Percentiles rank a stretch among this genome's conserved stretches.
These are phyloP conservation scores for Triglochin maritima DNA, from an alignment of 106 monocot genomes.

Conservation along the genomic window DNA sequence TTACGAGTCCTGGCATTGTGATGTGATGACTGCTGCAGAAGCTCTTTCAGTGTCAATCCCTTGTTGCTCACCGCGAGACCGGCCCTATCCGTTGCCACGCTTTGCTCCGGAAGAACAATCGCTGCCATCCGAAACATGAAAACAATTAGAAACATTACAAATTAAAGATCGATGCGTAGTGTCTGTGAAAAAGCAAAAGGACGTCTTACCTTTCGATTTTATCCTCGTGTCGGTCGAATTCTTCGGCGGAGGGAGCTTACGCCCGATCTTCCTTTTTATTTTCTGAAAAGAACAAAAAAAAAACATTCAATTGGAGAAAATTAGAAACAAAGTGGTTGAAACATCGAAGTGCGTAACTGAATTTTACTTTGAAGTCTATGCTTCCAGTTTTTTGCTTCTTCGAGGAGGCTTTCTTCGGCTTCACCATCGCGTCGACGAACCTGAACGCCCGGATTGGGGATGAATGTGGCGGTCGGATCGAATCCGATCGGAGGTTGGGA, in stretches of 20 bases:
- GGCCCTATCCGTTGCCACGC: constrained; percentile 44
- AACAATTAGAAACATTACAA: background rate
- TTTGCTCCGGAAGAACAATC: constrained; percentile 91
- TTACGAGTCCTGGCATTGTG: constrained; percentile 72
- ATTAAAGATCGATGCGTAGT: background rate
- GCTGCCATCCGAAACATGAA: constrained; percentile 23
- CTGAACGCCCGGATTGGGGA: too few relatives aligned
- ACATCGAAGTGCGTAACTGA: background rate
- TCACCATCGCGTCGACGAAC: constrained; percentile 24
- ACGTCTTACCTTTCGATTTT: constrained; percentile 60
- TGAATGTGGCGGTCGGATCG: too few relatives aligned
- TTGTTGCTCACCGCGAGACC: constrained; percentile 72
- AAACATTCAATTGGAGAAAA: background rate
- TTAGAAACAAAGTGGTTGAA: background rate
- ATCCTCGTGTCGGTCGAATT: constrained; percentile 65
- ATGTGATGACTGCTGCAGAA: constrained; percentile 86
- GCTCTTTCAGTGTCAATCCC: constrained; percentile 77
- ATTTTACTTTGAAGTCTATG: constrained; percentile 53
- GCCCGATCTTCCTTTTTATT: constrained; percentile 67
- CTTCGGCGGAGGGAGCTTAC: constrained; percentile 78
- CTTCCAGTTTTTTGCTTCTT: constrained; percentile 35
- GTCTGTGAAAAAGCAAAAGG: background rate
- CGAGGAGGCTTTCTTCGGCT: constrained; percentile 25
- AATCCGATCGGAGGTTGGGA: too few relatives aligned
- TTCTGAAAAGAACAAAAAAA: constrained; percentile 28